These are phyloP conservation scores for Pythium folliculosum DNA, from an alignment of 352 stramenopile species.

Conservation along the genomic window DNA sequence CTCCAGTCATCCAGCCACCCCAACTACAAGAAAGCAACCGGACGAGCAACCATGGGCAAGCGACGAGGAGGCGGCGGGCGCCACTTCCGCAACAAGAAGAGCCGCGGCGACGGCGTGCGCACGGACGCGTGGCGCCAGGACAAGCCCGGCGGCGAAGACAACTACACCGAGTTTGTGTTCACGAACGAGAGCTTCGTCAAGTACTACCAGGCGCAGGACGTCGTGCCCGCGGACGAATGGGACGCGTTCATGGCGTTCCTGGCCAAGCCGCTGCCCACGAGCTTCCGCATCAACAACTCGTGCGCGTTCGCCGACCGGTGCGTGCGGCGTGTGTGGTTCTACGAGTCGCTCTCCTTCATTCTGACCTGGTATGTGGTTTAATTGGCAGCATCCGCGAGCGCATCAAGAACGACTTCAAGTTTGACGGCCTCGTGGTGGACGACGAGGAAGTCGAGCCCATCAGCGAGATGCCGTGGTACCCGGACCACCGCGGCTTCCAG, in stretches of 20 bases:
- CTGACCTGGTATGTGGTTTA: neutral
- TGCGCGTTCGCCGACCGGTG: slow-evolving; percentile 83
- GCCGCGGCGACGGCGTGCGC: slow-evolving; percentile 33
- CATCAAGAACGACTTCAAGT: slow-evolving; percentile 86
- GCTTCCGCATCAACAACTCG: slow-evolving; percentile 93
- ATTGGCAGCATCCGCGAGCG: slow-evolving; percentile 74
- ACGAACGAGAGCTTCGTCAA: slow-evolving; percentile 84
- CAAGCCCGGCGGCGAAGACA: slow-evolving; percentile 47
- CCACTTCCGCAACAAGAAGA: slow-evolving; percentile 57
- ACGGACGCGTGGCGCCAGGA: slow-evolving; percentile 32
- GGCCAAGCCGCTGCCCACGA: slow-evolving; percentile 88
- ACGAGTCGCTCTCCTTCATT: neutral
- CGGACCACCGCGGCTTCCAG: slow-evolving; percentile 86
- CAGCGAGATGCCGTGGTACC: slow-evolving; percentile 89
- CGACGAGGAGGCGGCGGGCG: slow-evolving; percentile 34
- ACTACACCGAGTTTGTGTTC: slow-evolving; percentile 87
- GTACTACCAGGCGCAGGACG: slow-evolving; percentile 89
- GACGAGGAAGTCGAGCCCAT: slow-evolving; percentile 83
- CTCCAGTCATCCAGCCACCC: slow-evolving; percentile 1
- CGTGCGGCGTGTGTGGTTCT: neutral
- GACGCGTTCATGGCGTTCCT: slow-evolving; percentile 89
- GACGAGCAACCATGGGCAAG: slow-evolving; percentile 40
- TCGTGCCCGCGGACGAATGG: slow-evolving; percentile 87
- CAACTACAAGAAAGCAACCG: neutral
- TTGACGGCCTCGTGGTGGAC: slow-evolving; percentile 79